Percentiles rank a stretch among this genome's conserved stretches.
Evolutionary conservation across 2,329 filamentous ascomycete genomes (phyloP).

Genomic region (Ophiognomonia clavigignenti-juglandacearum): DNA sequence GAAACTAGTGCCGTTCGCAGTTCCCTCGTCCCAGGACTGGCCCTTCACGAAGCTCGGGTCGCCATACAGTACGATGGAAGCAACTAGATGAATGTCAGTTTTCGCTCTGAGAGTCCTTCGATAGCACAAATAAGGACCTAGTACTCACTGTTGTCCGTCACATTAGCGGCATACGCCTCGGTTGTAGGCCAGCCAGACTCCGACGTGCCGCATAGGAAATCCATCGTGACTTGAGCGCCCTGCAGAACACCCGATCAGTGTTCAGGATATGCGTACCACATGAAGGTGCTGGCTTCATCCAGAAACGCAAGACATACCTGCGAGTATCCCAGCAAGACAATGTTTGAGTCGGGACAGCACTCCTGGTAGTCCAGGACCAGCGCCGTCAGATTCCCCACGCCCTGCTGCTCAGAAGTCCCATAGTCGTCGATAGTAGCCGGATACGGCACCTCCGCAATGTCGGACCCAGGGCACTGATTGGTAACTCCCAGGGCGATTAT

Average conservation of each 20-base stretch:
- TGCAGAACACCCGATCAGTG: conserved; percentile 12
- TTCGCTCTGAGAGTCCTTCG: no score
- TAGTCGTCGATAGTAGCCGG: conserved; percentile 32
- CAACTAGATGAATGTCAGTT: conserved; percentile 27
- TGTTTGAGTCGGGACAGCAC: conserved; percentile 33
- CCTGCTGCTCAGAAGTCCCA: conserved; percentile 28
- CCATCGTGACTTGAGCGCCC: conserved; percentile 34
- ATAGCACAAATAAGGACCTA: rapidly evolving
- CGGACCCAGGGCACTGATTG: conserved; percentile 28
- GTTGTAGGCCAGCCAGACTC: conserved; percentile 3
- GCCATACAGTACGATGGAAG: conserved; percentile 35
- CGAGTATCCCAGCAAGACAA: conserved; percentile 37
- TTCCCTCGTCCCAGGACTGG: conserved; percentile 5
- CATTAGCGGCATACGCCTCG: conserved; percentile 21
- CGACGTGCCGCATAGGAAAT: conserved; percentile 31
- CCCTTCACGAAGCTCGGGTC: conserved; percentile 27
- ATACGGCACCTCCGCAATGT: conserved; percentile 31
- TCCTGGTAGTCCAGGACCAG: conserved; percentile 27
- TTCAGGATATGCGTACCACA: neutral
- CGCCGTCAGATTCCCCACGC: conserved; percentile 26
- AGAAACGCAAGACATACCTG: conserved; percentile 26
- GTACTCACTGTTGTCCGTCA: conserved; percentile 27
- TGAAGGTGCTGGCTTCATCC: no score
- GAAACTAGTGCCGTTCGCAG: conserved; percentile 5
- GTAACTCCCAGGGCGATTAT: conserved; percentile 28